A percentile compares a stretch with the other conserved stretches of the same genome.
phyloP scores from a whole-genome alignment of 805 yeast genomes.

The Wickerhamiella spandovensis region DNA sequence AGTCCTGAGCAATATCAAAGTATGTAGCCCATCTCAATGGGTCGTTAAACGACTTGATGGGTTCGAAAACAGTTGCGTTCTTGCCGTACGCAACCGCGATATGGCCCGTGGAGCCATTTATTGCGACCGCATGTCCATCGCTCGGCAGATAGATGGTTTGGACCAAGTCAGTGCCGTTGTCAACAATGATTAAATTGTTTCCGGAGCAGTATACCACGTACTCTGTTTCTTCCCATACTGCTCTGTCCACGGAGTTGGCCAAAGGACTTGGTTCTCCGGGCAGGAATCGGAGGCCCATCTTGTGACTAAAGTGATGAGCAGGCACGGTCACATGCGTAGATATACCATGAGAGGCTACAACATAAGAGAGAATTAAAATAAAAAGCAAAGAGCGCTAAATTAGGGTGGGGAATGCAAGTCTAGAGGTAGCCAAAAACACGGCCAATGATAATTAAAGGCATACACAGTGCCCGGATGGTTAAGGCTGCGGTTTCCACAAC shows the following conservation, averaged over 20 bases:
- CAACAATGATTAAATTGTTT: slow-evolving; percentile 59
- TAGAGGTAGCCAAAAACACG: slow-evolving; percentile 10
- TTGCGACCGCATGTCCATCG: slow-evolving; percentile 55
- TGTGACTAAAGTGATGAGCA: neutral
- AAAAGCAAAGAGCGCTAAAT: neutral
- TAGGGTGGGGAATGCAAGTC: neutral
- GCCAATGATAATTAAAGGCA: slow-evolving; percentile 19
- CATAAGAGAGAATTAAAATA: neutral
- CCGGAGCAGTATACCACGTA: slow-evolving; percentile 71
- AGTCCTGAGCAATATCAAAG: slow-evolving; percentile 16
- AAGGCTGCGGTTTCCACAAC: slow-evolving; percentile 19
- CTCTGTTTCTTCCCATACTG: slow-evolving; percentile 51
- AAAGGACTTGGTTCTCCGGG: slow-evolving; percentile 74
- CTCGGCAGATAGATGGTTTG: slow-evolving; percentile 64
- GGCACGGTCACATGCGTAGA: neutral
- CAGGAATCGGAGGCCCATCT: slow-evolving; percentile 28
- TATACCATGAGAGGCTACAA: neutral
- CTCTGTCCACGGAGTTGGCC: slow-evolving; percentile 42
- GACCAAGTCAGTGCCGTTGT: slow-evolving; percentile 37
- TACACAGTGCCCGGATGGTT: slow-evolving; percentile 17
- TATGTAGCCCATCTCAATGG: slow-evolving; percentile 6
- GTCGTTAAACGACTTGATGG: slow-evolving; percentile 14
- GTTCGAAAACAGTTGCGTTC: slow-evolving; percentile 16
- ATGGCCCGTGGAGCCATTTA: slow-evolving; percentile 46
- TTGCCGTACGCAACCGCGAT: slow-evolving; percentile 20